phyloP scores from a whole-genome alignment of 148 eudicot genomes.

The Amaranthus palmeri region DNA sequence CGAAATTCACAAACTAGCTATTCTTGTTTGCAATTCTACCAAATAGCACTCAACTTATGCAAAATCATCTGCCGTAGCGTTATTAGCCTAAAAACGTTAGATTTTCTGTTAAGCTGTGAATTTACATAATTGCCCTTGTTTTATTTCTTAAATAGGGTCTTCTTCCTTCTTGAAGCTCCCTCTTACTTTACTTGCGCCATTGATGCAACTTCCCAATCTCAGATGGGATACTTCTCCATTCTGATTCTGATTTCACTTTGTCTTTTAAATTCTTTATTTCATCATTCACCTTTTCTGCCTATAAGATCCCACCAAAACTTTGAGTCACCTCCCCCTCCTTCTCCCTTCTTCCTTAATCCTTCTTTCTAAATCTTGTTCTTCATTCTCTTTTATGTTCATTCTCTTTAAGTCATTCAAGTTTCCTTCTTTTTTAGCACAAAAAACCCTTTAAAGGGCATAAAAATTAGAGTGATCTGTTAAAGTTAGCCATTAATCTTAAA shows the following conservation, averaged over 20 bases:
- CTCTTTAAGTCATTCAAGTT: not conserved
- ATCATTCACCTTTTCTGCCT: constrained; percentile 22
- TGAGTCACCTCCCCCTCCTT: constrained; percentile 16
- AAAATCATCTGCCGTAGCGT: no score
- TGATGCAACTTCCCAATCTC: no score
- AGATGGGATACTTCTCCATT: no score
- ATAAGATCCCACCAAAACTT: constrained; percentile 18
- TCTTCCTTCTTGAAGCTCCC: no score
- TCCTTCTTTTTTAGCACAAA: not conserved
- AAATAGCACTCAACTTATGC: no score
- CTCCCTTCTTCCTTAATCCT: constrained; percentile 3
- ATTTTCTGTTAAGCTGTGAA: no score
- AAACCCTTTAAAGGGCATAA: not conserved
- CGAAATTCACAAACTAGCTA: no score
- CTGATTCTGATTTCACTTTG: constrained; percentile 14
- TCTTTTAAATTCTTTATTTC: constrained; percentile 13
- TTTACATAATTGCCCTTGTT: no score
- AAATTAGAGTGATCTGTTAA: not conserved
- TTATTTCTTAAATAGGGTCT: no score
- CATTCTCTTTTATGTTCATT: not conserved
- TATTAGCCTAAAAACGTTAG: no score
- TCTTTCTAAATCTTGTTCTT: not conserved
- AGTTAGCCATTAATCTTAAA: not conserved
- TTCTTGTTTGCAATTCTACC: no score
- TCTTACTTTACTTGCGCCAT: no score